phyloP scores from a whole-genome alignment of 179 eudicot species.

The Spergularia azorica region DNA sequence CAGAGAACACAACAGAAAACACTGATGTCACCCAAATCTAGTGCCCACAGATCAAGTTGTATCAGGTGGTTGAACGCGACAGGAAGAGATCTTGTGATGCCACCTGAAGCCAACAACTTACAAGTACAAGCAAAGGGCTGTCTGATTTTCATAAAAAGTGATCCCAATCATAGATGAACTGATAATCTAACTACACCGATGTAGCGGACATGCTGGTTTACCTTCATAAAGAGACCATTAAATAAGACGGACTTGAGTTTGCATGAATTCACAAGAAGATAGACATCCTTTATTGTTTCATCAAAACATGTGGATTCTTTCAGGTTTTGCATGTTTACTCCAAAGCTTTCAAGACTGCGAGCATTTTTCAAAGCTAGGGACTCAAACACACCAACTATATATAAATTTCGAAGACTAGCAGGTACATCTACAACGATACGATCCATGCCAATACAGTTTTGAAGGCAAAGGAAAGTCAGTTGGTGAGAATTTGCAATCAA shows the following conservation, averaged over 20 bases:
- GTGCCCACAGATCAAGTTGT: neutral
- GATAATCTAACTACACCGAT: neutral
- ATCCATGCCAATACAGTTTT: neutral
- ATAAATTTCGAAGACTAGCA: neutral
- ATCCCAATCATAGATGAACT: neutral
- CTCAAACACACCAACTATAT: neutral
- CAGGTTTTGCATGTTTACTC: neutral
- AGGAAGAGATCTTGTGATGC: neutral
- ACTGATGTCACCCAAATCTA: neutral
- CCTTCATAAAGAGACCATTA: neutral
- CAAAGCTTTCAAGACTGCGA: neutral
- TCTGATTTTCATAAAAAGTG: neutral
- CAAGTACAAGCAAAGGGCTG: neutral
- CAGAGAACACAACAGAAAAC: neutral
- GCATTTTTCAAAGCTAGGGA: neutral
- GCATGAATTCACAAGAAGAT: conserved; percentile 5
- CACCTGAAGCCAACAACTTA: conserved; percentile 2
- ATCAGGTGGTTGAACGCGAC: neutral
- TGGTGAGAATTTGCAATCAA: neutral
- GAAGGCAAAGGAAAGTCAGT: neutral
- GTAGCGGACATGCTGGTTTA: neutral
- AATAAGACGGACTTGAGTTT: conserved; percentile 1
- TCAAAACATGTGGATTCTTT: too few relatives aligned
- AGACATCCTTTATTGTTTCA: neutral
- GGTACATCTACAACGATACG: conserved; percentile 2